phyloP scores from a whole-genome alignment of 768 basidiomycete genomes.

The Lentinus tigrinus region DNA sequence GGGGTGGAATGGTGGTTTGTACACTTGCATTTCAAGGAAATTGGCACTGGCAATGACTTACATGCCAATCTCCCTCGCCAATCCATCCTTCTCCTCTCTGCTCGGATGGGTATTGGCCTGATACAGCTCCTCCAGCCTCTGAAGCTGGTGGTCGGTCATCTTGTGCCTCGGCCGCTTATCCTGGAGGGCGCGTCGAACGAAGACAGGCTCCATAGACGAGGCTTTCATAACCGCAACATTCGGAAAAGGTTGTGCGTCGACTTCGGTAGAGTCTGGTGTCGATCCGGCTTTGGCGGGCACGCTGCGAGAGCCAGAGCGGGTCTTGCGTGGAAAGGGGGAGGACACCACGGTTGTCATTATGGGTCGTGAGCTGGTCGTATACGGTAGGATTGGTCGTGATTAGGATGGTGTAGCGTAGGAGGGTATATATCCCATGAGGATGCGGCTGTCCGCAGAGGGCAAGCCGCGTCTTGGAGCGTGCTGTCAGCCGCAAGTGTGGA shows the following conservation, averaged over 20 bases:
- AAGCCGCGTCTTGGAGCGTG: neutral
- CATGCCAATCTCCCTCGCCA: slow-evolving; percentile 26
- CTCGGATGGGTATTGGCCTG: slow-evolving; percentile 24
- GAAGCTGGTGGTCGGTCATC: slow-evolving; percentile 32
- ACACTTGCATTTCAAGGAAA: neutral
- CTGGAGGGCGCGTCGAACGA: neutral
- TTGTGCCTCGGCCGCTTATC: slow-evolving; percentile 37
- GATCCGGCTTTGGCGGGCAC: neutral
- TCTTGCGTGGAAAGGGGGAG: slow-evolving; percentile 3
- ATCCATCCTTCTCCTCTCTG: slow-evolving; percentile 23
- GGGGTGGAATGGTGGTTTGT: too few species aligned
- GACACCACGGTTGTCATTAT: too few species aligned
- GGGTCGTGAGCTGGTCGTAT: too few species aligned
- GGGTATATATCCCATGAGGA: neutral
- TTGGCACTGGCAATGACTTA: slow-evolving; percentile 3
- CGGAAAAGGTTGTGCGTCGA: neutral
- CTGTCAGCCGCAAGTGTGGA: neutral
- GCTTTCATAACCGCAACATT: neutral
- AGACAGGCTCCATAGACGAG: slow-evolving; percentile 7
- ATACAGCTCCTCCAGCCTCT: slow-evolving; percentile 26
- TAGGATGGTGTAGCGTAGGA: neutral
- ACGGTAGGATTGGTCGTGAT: neutral
- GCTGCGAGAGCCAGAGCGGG: slow-evolving; percentile 7
- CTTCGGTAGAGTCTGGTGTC: neutral
- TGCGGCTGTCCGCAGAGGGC: neutral